phyloP scores from a whole-genome alignment of 2,329 filamentous ascomycete species.

The Sporothrix brasiliensis region DNA sequence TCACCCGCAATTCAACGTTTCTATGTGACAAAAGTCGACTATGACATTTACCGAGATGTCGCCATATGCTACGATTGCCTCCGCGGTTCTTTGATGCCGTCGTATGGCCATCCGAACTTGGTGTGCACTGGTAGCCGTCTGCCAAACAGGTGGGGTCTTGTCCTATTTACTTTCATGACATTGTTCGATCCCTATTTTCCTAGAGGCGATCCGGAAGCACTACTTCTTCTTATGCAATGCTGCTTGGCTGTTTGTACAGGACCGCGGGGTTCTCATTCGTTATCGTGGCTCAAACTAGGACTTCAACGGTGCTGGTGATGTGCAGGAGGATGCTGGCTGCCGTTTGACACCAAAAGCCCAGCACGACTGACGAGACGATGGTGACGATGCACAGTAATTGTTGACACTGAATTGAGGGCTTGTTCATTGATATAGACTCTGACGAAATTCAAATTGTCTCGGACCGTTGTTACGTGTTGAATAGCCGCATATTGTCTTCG shows the following conservation, averaged over 20 bases:
- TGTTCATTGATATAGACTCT: too few relatives aligned
- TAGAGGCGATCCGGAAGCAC: not conserved
- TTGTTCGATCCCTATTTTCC: not conserved
- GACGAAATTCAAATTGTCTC: not conserved
- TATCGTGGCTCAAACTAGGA: not conserved
- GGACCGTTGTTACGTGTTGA: not conserved
- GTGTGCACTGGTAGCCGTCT: not conserved
- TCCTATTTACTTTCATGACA: too few relatives aligned
- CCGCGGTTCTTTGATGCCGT: not conserved
- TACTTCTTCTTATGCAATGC: conserved; percentile 13
- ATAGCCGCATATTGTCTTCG: not conserved
- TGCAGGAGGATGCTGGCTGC: not conserved
- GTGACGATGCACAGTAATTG: too few relatives aligned
- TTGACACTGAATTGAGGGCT: too few relatives aligned
- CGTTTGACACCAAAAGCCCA: not conserved
- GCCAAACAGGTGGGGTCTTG: not conserved
- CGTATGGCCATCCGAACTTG: not conserved
- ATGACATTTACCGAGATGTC: conserved; percentile 7
- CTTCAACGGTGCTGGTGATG: not conserved
- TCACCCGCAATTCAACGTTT: not conserved
- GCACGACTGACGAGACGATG: not conserved
- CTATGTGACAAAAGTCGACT: not conserved
- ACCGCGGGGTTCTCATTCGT: not conserved
- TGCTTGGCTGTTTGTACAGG: not conserved
- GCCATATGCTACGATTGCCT: not conserved